Evolutionary conservation across 305 asterid genomes (phyloP), one percentile per base, ranked within the genome.

Genomic region (Ilex paraguariensis): DNA sequence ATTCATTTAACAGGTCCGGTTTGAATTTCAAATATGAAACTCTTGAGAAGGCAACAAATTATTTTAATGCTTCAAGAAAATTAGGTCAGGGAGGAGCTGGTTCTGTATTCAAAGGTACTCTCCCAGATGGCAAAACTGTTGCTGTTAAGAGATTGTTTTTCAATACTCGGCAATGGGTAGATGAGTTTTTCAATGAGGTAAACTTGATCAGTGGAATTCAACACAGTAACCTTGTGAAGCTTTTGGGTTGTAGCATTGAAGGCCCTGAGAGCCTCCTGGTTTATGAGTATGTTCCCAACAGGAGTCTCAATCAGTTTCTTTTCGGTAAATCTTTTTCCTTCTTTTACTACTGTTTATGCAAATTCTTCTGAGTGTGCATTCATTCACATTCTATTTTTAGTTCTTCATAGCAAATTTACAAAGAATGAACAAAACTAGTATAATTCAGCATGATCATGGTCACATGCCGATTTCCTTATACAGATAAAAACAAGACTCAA

Each of bases 41-140:
- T 39, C 74, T 92, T 57, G 98, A 92, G 80, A 87, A 79, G 86
- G 96, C 98, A 5, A 90, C 98, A 0, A 73, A 89, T 53, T 92
- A 83, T 54, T 92, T 92, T 56, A 90, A 87, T 54, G 44, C 72
- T 13, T 68, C 70, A 21, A 82, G 80, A 32, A 87, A 92, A 72
- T 3, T 92, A 62, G 98, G 98, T 32, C 97, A 89, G 71, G 98
- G 98, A 59, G 97, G 98, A 61, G 91, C 93, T 16, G 98, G 97
- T 32, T 82, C 90, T 21, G 98, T 89, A 16, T 85, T 77, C 65
- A 83, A 70, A 60, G 98, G 95, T 44, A 89, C 78, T 39, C 72
- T 92, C 31, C 57, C 93, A 0, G 70, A 84, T 53, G 96, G 97
- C 12, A 80, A 83, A 54, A 70, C 77, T 2, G 79, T 92, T 31